These are phyloP conservation scores for Wickerhamomyces queroliae DNA, from an alignment of 805 yeast species.

Conservation along the genomic window DNA sequence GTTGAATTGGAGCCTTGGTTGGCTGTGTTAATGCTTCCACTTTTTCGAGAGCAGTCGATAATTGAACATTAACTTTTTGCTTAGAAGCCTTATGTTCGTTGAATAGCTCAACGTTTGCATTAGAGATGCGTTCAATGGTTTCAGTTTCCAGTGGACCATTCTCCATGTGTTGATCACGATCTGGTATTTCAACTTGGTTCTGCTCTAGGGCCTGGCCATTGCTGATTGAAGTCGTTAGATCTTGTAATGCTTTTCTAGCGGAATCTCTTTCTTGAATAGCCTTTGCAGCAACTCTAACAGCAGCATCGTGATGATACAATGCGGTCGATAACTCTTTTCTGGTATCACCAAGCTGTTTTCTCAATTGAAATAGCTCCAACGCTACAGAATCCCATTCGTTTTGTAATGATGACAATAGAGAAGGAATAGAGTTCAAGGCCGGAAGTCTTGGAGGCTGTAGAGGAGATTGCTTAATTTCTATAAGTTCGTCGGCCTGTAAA, in stretches of 20 bases:
- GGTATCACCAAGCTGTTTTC: conserved; percentile 63
- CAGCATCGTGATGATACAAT: conserved; percentile 84
- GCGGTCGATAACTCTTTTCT: conserved; percentile 73
- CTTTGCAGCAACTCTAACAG: conserved; percentile 75
- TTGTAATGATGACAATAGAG: conserved; percentile 68
- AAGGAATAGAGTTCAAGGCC: conserved; percentile 65
- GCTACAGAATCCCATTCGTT: conserved; percentile 88
- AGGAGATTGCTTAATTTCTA: conserved; percentile 31
- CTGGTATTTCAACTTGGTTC: conserved; percentile 1
- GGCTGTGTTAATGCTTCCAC: conserved; percentile 3
- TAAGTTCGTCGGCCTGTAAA: conserved; percentile 50
- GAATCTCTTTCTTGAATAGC: conserved; percentile 74
- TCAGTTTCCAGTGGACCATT: too few species aligned
- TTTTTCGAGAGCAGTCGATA: conserved; percentile 2
- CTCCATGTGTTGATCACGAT: too few species aligned
- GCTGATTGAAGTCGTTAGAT: conserved; percentile 40
- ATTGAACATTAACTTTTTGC: conserved; percentile 13
- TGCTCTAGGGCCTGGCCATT: conserved; percentile 8
- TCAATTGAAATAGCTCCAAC: conserved; percentile 68
- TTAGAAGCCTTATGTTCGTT: conserved; percentile 17
- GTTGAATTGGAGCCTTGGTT: conserved; percentile 15
- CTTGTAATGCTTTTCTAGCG: conserved; percentile 57
- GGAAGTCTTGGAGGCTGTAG: conserved; percentile 37
- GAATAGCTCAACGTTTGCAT: conserved; percentile 13
- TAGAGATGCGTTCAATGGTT: conserved; percentile 3